Evolutionary conservation across 805 yeast species (phyloP).

Genomic region (Cyberlindnera galapagoensis): DNA sequence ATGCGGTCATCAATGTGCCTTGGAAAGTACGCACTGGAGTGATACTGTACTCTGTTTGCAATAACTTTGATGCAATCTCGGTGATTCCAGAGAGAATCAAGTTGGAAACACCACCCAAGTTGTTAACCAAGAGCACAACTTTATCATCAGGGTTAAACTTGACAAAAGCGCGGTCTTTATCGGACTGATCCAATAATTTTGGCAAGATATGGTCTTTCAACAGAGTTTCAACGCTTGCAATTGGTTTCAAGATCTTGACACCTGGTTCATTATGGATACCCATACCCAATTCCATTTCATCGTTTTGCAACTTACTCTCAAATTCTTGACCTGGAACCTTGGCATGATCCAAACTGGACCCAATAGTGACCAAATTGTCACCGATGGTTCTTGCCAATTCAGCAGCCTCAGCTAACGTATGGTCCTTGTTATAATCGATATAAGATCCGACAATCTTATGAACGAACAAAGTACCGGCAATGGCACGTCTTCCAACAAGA

Average conservation of each 20-base stretch:
- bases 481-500: constrained; percentile 89
- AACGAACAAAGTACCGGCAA: constrained; percentile 84
- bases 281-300: constrained; percentile 86
- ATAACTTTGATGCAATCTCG: constrained; percentile 45
- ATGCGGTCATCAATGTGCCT: constrained; percentile 82
- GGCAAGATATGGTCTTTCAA: constrained; percentile 50
- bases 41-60: constrained; percentile 47
- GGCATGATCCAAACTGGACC: constrained; percentile 85
- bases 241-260: constrained; percentile 41
- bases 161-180: constrained; percentile 77
- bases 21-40: constrained; percentile 62
- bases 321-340: constrained; percentile 78
- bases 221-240: constrained; percentile 65
- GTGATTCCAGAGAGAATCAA: constrained; percentile 73
- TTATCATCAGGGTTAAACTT: constrained; percentile 59
- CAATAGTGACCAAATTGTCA: constrained; percentile 72
- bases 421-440: constrained; percentile 34
- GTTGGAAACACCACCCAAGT: constrained; percentile 84
- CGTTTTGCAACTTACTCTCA: constrained; percentile 43
- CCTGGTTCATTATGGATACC: constrained; percentile 98
- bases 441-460: constrained; percentile 84
- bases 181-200: constrained; percentile 54
- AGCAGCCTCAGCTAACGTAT: constrained; percentile 45
- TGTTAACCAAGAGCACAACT: constrained; percentile 67
- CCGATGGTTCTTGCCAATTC: constrained; percentile 55